Conservation (phyloP, 2,329 filamentous ascomycete species). For the Ophiocordyceps camponoti-leonardi region DNA sequence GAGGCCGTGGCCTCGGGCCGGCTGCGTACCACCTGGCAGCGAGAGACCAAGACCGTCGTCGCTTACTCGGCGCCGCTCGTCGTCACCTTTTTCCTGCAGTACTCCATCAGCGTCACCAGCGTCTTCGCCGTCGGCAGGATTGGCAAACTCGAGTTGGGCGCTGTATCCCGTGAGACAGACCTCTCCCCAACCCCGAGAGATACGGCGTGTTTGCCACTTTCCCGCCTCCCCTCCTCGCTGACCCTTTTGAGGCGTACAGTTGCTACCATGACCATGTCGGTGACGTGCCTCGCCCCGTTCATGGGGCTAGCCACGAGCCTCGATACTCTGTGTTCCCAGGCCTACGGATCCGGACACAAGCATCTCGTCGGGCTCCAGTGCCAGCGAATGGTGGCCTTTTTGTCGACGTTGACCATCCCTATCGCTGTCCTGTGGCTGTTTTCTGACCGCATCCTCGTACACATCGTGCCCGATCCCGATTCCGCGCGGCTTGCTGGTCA, state of each 20-base stretch:
- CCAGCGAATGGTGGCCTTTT: slow-evolving; percentile 66
- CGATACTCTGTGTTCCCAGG: slow-evolving; percentile 85
- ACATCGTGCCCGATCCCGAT: slow-evolving; percentile 31
- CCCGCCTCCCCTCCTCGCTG: background rate
- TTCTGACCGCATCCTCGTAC: slow-evolving; percentile 44
- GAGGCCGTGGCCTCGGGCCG: slow-evolving; percentile 65
- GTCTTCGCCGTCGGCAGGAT: slow-evolving; percentile 65
- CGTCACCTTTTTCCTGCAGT: slow-evolving; percentile 58
- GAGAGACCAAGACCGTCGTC: slow-evolving; percentile 67
- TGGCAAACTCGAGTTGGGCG: slow-evolving; percentile 41
- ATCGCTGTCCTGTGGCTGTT: slow-evolving; percentile 56
- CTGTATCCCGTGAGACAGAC: slow-evolving; percentile 17
- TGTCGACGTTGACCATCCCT: slow-evolving; percentile 54
- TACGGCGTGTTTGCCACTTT: background rate
- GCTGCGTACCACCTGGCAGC: slow-evolving; percentile 81
- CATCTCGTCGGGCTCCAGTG: slow-evolving; percentile 73
- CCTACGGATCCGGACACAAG: slow-evolving; percentile 80
- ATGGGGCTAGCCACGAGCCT: slow-evolving; percentile 79
- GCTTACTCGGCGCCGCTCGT: slow-evolving; percentile 56
- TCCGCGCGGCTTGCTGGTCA: slow-evolving; percentile 50
- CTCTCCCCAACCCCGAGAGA: background rate
- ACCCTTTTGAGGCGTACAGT: slow-evolving; percentile 7
- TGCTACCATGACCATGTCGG: slow-evolving; percentile 61
- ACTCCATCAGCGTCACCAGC: slow-evolving; percentile 67
- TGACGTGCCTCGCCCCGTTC: slow-evolving; percentile 60